These are phyloP conservation scores for Trichosporon ovoides DNA, from an alignment of 1,284 basidiomycete species.

Conservation along the genomic window DNA sequence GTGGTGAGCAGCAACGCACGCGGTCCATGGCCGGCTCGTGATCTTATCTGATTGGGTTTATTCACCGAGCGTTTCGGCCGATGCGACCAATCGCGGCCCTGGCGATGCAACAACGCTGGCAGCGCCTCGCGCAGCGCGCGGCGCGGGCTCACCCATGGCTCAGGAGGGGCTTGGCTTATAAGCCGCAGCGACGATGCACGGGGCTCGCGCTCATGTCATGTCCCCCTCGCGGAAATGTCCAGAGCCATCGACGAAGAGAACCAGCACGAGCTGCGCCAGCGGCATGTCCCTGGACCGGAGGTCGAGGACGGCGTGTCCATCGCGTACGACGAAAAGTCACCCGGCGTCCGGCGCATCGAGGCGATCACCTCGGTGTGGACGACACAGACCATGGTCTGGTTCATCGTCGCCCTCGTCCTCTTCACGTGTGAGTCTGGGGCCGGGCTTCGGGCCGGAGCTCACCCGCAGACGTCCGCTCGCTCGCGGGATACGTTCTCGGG, in stretches of 20 bases:
- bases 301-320: not conserved
- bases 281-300: not conserved
- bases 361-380: constrained; percentile 12
- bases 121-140: too few relatives aligned
- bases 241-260: not conserved
- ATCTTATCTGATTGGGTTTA: too few relatives aligned
- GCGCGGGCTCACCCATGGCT: too few relatives aligned
- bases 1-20: too few relatives aligned
- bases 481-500: constrained; percentile 3
- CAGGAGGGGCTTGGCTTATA: too few relatives aligned
- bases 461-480: constrained; percentile 8
- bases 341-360: constrained; percentile 20
- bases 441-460: not conserved
- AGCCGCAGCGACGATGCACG: too few relatives aligned
- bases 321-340: constrained; percentile 10
- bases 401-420: constrained; percentile 11
- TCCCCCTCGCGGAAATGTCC: not conserved
- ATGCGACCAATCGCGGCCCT: too few relatives aligned
- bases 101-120: too few relatives aligned
- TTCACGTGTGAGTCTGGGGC: constrained; percentile 9
- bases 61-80: too few relatives aligned
- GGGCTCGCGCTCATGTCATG: too few relatives aligned
- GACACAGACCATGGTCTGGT: constrained; percentile 2
- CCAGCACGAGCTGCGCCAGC: constrained; percentile 4
- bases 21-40: too few relatives aligned